Conservation (phyloP, 2,329 filamentous ascomycete genomes). For the Diplodia intermedia region DNA sequence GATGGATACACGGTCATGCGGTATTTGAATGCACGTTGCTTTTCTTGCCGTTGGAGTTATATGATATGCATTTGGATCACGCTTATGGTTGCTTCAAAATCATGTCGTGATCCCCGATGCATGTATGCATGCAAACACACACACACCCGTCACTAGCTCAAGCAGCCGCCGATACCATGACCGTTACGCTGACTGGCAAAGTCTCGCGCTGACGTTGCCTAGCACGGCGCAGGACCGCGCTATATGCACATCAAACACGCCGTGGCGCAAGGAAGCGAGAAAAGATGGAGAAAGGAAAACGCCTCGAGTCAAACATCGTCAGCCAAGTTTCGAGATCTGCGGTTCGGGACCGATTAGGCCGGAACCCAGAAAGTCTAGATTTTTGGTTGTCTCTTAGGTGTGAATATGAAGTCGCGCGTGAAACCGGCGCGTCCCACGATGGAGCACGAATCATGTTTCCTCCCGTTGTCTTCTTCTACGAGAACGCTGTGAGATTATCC, state of each 20-base stretch:
- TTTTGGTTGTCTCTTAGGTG: background rate
- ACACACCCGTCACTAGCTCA: background rate
- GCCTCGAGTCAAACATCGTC: background rate
- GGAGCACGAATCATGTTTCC: background rate
- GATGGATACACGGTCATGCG: background rate
- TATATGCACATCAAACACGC: background rate
- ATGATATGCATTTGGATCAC: background rate
- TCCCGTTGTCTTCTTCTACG: background rate
- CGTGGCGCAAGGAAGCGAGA: background rate
- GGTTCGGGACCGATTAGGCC: background rate
- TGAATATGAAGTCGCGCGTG: background rate
- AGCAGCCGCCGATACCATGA: background rate
- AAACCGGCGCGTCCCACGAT: too few species aligned
- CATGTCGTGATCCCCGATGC: too few species aligned
- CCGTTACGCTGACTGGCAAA: too few species aligned
- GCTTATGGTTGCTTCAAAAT: background rate
- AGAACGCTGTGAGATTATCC: background rate
- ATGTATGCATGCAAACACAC: background rate
- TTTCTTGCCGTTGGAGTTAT: background rate
- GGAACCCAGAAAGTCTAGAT: background rate
- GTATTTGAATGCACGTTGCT: background rate
- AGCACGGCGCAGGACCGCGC: background rate
- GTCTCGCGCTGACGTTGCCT: background rate
- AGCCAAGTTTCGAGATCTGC: background rate
- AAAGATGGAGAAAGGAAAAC: background rate